Percentiles rank a stretch among this genome's conserved stretches.
phyloP scores from a whole-genome alignment of 768 basidiomycete genomes.

The Clavaria fumosa region DNA sequence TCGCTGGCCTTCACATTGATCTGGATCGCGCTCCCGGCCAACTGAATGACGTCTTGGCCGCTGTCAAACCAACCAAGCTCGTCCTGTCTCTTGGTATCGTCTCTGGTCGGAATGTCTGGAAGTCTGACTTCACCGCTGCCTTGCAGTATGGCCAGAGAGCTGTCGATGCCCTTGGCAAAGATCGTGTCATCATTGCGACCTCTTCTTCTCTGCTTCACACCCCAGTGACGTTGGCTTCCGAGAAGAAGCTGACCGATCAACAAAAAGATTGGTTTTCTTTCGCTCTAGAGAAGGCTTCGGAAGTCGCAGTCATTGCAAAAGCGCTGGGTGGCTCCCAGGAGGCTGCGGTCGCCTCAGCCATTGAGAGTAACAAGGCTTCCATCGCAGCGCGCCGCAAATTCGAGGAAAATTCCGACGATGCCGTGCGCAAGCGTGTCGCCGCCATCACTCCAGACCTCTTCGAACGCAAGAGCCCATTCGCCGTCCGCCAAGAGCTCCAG shows the following conservation, averaged over 20 bases:
- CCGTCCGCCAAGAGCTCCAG: constrained; percentile 76
- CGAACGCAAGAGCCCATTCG: constrained; percentile 80
- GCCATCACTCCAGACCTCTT: constrained; percentile 78
- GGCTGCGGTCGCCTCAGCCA: constrained; percentile 44
- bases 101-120: constrained; percentile 99
- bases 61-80: constrained; percentile 69
- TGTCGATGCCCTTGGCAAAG: constrained; percentile 63
- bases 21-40: constrained; percentile 87
- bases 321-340: constrained; percentile 79
- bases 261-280: constrained; percentile 99
- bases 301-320: constrained; percentile 79
- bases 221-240: constrained; percentile 86
- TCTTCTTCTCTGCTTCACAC: constrained; percentile 98
- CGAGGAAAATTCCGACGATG: constrained; percentile 84
- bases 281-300: constrained; percentile 86
- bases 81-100: constrained; percentile 88
- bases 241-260: constrained; percentile 77
- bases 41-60: constrained; percentile 65
- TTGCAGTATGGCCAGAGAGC: constrained; percentile 77
- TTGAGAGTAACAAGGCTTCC: constrained; percentile 80
- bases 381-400: constrained; percentile 92
- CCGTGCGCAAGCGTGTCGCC: constrained; percentile 89
- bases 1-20: constrained; percentile 92
- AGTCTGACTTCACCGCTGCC: constrained; percentile 78
- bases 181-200: constrained; percentile 86